These are phyloP conservation scores for Aspergillus caelatus DNA, from an alignment of 2,329 filamentous ascomycete genomes.

Conservation along the genomic window DNA sequence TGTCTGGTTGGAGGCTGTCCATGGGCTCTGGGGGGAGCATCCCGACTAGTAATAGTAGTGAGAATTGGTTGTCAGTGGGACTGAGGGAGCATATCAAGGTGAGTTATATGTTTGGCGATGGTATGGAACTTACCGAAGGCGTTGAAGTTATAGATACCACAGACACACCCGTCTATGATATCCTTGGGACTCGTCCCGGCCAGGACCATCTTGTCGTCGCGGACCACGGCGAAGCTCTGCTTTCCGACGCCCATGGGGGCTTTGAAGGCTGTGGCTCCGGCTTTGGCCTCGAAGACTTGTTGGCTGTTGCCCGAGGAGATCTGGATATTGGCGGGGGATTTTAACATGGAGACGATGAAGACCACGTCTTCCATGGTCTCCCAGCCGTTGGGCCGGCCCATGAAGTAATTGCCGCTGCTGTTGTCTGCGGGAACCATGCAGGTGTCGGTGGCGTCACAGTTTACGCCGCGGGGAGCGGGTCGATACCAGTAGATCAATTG, in stretches of 20 bases:
- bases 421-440: slow-evolving; percentile 46
- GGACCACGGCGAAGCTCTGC: slow-evolving; percentile 52
- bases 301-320: slow-evolving; percentile 52
- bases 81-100: neutral
- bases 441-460: slow-evolving; percentile 58
- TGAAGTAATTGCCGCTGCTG: slow-evolving; percentile 55
- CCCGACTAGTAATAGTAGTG: neutral
- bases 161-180: slow-evolving; percentile 53
- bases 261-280: slow-evolving; percentile 49
- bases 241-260: slow-evolving; percentile 53
- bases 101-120: too few relatives aligned
- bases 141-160: slow-evolving; percentile 60
- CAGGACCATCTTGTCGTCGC: slow-evolving; percentile 47
- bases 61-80: neutral
- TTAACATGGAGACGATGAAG: slow-evolving; percentile 48
- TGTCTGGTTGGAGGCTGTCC: neutral
- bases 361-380: slow-evolving; percentile 54
- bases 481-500: slow-evolving; percentile 61
- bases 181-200: slow-evolving; percentile 54
- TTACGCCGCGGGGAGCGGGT: slow-evolving; percentile 47
- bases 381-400: slow-evolving; percentile 55
- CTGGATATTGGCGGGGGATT: slow-evolving; percentile 45
- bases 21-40: neutral
- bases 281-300: slow-evolving; percentile 49
- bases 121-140: slow-evolving; percentile 34